Evolutionary conservation across 129 eudicot species (phyloP).

Genomic region (Logfia minima): DNA sequence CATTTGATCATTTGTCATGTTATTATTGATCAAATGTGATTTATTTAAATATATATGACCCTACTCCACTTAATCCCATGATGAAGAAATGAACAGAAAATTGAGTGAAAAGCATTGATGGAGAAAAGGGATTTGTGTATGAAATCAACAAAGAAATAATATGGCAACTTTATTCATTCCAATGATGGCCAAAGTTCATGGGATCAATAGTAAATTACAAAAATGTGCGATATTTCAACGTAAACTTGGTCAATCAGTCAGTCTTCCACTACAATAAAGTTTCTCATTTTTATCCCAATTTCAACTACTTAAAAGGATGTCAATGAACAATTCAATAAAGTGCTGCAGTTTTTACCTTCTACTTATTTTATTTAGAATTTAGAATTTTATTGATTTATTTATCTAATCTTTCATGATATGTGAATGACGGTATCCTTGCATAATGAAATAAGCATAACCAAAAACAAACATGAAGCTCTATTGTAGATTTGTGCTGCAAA

Average conservation of each 20-base stretch:
- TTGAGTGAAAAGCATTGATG: conserved; percentile 6
- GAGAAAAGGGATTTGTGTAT: not conserved
- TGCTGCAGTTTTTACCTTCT: conserved; percentile 17
- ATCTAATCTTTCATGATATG: conserved; percentile 17
- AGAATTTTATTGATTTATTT: not conserved
- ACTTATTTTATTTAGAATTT: not conserved
- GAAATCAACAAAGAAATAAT: conserved; percentile 27
- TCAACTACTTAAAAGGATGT: conserved; percentile 34
- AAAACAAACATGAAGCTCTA: not conserved
- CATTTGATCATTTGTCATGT: not conserved
- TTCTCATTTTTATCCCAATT: conserved; percentile 24
- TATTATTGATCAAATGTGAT: conserved; percentile 9
- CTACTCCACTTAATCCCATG: conserved; percentile 16
- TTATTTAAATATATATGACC: not conserved
- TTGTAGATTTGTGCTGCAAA: not conserved
- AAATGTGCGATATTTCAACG: conserved; percentile 28
- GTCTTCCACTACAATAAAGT: conserved; percentile 44
- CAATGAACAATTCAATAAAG: conserved; percentile 27
- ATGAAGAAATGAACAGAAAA: conserved; percentile 18
- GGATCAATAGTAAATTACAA: conserved; percentile 27
- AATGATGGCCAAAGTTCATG: conserved; percentile 31
- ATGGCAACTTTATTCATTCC: conserved; percentile 26
- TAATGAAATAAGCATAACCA: not conserved
- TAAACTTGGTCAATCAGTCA: conserved; percentile 34
- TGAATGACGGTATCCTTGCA: conserved; percentile 20